Percentiles rank a stretch among this genome's conserved stretches.
phyloP scores from a whole-genome alignment of 805 yeast species.

The Candida endomychidarum region DNA sequence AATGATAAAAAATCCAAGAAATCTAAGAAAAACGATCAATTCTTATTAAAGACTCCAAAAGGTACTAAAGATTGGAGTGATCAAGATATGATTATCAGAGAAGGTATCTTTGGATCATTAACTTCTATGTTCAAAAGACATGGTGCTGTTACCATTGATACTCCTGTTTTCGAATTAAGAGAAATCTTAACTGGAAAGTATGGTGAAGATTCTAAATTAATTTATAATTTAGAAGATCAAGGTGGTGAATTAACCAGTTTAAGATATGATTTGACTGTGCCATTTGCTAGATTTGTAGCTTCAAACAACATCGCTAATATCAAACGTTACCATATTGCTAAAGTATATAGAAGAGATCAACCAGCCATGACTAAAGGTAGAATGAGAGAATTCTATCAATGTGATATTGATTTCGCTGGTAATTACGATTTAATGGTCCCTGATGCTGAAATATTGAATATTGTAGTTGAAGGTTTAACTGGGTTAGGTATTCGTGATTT shows the following conservation, averaged over 20 bases:
- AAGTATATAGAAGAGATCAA: slow-evolving; percentile 98
- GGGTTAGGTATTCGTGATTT: slow-evolving; percentile 84
- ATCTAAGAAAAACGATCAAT: slow-evolving; percentile 44
- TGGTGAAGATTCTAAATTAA: slow-evolving; percentile 97
- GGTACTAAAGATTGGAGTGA: slow-evolving; percentile 99
- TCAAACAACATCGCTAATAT: slow-evolving; percentile 88
- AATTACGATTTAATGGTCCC: slow-evolving; percentile 91
- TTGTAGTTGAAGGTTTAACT: slow-evolving; percentile 81
- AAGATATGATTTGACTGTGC: slow-evolving; percentile 96
- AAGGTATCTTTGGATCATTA: slow-evolving; percentile 75
- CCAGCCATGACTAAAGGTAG: slow-evolving; percentile 99
- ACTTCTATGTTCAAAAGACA: slow-evolving; percentile 83
- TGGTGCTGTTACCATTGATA: slow-evolving; percentile 97
- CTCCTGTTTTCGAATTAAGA: slow-evolving; percentile 95
- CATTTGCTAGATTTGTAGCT: slow-evolving; percentile 96
- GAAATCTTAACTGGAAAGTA: slow-evolving; percentile 96
- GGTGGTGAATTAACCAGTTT: slow-evolving; percentile 97
- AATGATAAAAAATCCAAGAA: slow-evolving; percentile 8
- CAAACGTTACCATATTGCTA: slow-evolving; percentile 95
- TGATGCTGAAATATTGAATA: slow-evolving; percentile 83
- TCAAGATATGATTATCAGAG: slow-evolving; percentile 93
- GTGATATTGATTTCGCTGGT: slow-evolving; percentile 98
- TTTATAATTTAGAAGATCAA: slow-evolving; percentile 95
- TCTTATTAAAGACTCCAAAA: slow-evolving; percentile 89
- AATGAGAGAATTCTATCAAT: slow-evolving; percentile 99